A percentile compares a stretch with the other conserved stretches of the same genome.
Evolutionary conservation across 805 yeast genomes (phyloP).

Genomic region (Yamadazyma nakazawae): DNA sequence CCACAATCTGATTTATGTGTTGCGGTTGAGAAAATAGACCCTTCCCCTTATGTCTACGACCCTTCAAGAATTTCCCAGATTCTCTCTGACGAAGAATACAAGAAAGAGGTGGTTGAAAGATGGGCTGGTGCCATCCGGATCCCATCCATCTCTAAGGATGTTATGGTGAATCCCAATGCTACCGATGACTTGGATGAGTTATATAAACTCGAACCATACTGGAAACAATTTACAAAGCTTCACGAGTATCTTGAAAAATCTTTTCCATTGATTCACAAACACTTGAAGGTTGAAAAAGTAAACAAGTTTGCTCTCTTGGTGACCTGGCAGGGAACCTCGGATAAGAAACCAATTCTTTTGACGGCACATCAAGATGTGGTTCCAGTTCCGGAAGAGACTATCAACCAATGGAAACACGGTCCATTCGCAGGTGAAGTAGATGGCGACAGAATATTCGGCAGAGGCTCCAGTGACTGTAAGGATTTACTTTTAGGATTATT

Average conservation of each 20-base stretch:
- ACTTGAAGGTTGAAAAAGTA: slow-evolving; percentile 30
- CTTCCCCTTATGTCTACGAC: slow-evolving; percentile 20
- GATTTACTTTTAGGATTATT: slow-evolving; percentile 41
- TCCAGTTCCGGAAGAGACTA: slow-evolving; percentile 37
- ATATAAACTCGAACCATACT: slow-evolving; percentile 23
- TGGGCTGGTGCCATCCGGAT: slow-evolving; percentile 26
- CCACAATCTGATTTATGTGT: slow-evolving; percentile 32
- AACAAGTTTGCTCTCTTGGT: slow-evolving; percentile 36
- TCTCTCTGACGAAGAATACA: slow-evolving; percentile 24
- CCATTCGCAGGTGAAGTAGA: slow-evolving; percentile 37
- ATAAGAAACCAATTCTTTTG: slow-evolving; percentile 33
- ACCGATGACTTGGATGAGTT: slow-evolving; percentile 24
- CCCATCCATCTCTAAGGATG: slow-evolving; percentile 34
- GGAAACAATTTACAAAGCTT: slow-evolving; percentile 24
- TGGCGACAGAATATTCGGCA: slow-evolving; percentile 30
- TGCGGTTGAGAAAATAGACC: slow-evolving; percentile 29
- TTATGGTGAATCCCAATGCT: slow-evolving; percentile 26
- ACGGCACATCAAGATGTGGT: slow-evolving; percentile 44
- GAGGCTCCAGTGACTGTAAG: slow-evolving; percentile 40
- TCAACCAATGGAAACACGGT: slow-evolving; percentile 36
- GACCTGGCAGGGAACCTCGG: slow-evolving; percentile 35
- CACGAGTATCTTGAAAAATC: slow-evolving; percentile 29
- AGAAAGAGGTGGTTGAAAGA: slow-evolving; percentile 20
- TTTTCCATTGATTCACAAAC: slow-evolving; percentile 32
- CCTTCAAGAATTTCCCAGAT: slow-evolving; percentile 21